These are phyloP conservation scores for Cryptococcus floricola DNA, from an alignment of 1,284 basidiomycete genomes.

Conservation along the genomic window DNA sequence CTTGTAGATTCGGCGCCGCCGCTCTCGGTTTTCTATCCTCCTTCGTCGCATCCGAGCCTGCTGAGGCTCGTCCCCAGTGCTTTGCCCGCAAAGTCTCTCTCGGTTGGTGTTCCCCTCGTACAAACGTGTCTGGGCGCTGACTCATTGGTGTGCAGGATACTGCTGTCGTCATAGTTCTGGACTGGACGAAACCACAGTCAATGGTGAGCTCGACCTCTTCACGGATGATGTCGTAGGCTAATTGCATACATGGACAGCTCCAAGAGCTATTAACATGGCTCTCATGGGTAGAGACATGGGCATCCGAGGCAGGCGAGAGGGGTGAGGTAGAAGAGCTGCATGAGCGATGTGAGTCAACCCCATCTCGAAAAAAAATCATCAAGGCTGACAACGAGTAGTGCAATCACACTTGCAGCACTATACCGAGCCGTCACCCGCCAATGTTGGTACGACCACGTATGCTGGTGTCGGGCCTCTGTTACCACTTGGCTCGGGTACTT, in stretches of 20 bases:
- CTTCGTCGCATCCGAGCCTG: constrained; percentile 69
- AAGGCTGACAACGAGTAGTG: constrained; percentile 54
- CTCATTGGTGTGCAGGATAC: constrained; percentile 64
- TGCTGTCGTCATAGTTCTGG: constrained; percentile 79
- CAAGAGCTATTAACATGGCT: constrained; percentile 86
- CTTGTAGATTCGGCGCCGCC: constrained; percentile 72
- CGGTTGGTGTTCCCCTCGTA: constrained; percentile 23
- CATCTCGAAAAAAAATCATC: not conserved
- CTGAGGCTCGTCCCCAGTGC: constrained; percentile 77
- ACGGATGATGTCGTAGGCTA: not conserved
- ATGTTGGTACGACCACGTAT: constrained; percentile 39
- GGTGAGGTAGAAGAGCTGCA: constrained; percentile 69
- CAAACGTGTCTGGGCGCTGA: not conserved
- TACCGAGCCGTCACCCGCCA: constrained; percentile 65
- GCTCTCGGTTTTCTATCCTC: constrained; percentile 82
- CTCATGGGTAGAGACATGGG: constrained; percentile 75
- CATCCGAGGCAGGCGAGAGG: constrained; percentile 27
- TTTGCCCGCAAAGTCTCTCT: constrained; percentile 58
- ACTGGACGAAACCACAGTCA: constrained; percentile 91
- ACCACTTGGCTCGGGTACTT: constrained; percentile 70
- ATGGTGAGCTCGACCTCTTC: constrained; percentile 52
- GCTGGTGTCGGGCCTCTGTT: constrained; percentile 56
- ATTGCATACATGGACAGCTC: constrained; percentile 44
- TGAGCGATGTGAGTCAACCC: constrained; percentile 67
- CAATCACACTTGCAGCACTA: constrained; percentile 86